These are phyloP conservation scores for Rhynchospora pubera DNA, from an alignment of 176 grass and related monocot genomes.

Conservation along the genomic window DNA sequence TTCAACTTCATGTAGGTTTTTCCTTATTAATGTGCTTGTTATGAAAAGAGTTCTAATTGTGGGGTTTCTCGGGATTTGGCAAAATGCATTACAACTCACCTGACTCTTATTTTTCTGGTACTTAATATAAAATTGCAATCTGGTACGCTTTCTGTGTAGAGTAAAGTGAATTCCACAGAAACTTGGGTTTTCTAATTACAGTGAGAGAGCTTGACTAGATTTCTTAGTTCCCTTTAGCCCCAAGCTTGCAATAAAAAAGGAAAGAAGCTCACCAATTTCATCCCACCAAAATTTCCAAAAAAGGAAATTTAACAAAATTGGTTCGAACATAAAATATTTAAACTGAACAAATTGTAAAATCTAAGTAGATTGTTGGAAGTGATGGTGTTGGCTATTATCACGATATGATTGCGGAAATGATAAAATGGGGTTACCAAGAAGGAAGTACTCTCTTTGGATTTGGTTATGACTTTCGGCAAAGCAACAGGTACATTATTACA, in stretches of 20 bases:
- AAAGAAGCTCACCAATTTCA: background rate
- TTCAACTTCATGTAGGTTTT: constrained; percentile 13
- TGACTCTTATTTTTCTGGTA: background rate
- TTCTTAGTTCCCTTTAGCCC: background rate
- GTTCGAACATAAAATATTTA: no score
- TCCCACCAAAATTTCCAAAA: background rate
- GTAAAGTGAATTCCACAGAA: no score
- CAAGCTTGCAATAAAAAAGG: background rate
- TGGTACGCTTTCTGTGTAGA: background rate
- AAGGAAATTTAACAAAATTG: background rate
- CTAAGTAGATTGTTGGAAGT: constrained; percentile 56
- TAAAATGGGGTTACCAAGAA: constrained; percentile 95
- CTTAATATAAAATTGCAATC: background rate
- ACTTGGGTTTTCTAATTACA: no score
- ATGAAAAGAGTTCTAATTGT: background rate
- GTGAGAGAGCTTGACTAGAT: no score
- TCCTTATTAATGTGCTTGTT: background rate
- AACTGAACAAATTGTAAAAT: background rate
- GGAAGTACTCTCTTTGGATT: constrained; percentile 94
- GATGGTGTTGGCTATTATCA: constrained; percentile 94
- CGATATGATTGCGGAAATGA: constrained; percentile 96
- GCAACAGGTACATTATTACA: constrained; percentile 56
- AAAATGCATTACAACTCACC: background rate
- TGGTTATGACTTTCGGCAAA: constrained; percentile 95
- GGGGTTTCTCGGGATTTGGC: background rate